phyloP scores from a whole-genome alignment of 805 yeast genomes.

The Blastobotrys terrestris region DNA sequence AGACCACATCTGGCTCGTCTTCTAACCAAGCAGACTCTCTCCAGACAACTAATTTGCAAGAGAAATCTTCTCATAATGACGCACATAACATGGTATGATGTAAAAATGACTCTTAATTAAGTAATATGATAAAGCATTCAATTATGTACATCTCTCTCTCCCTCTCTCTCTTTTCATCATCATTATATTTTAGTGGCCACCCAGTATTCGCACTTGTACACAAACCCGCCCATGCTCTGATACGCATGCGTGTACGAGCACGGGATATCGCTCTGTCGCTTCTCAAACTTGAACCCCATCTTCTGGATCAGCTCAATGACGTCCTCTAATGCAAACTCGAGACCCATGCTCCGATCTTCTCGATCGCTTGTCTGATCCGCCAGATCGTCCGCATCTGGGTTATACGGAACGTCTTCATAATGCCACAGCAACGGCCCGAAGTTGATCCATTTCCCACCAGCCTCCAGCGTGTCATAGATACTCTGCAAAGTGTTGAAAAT shows the following conservation, averaged over 20 bases:
- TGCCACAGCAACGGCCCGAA: slow-evolving; percentile 90
- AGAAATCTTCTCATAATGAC: background rate
- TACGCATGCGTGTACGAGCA: slow-evolving; percentile 49
- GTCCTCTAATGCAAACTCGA: slow-evolving; percentile 57
- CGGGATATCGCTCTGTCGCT: slow-evolving; percentile 39
- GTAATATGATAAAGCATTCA: background rate
- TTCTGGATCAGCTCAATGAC: slow-evolving; percentile 39
- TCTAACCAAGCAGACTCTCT: background rate
- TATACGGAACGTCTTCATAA: slow-evolving; percentile 72
- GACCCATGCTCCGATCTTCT: slow-evolving; percentile 35
- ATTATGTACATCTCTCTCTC: too few species aligned
- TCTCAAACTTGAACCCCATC: slow-evolving; percentile 47
- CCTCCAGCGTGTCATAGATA: slow-evolving; percentile 44
- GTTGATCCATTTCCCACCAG: slow-evolving; percentile 73
- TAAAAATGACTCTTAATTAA: background rate
- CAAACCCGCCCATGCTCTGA: slow-evolving; percentile 46
- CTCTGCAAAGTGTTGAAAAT: slow-evolving; percentile 66
- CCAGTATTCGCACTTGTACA: slow-evolving; percentile 65
- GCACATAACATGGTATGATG: background rate
- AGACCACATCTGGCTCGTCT: background rate
- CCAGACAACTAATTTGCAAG: background rate
- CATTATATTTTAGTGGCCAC: slow-evolving; percentile 41
- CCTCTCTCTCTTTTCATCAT: too few species aligned
- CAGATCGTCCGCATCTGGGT: slow-evolving; percentile 7
- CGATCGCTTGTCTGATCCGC: slow-evolving; percentile 18